phyloP scores from a whole-genome alignment of 2,329 filamentous ascomycete genomes.

The Arthrobotrys musiformis region DNA sequence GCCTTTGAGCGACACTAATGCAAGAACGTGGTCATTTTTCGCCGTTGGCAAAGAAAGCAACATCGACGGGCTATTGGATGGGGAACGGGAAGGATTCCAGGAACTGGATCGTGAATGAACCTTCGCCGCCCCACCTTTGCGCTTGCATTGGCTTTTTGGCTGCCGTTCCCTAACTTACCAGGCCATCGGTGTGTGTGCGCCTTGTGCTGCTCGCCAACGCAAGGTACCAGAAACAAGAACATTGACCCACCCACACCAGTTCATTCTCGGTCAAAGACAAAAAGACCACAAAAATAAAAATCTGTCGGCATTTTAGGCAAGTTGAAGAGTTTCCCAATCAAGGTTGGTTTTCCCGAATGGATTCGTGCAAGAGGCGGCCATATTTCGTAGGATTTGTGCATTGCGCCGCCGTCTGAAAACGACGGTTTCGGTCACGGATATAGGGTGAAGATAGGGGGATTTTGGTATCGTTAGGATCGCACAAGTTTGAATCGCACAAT shows the following conservation, averaged over 20 bases:
- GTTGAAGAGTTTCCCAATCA: conserved; percentile 29
- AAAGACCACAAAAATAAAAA: no score
- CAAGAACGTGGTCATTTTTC: conserved; percentile 26
- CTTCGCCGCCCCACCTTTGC: conserved; percentile 26
- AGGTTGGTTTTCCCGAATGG: conserved; percentile 11
- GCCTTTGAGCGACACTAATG: conserved; percentile 32
- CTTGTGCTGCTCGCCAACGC: conserved; percentile 53
- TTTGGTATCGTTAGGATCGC: conserved; percentile 48
- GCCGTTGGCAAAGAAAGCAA: conserved; percentile 17
- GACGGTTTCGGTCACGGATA: not conserved
- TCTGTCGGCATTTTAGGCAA: conserved; percentile 35
- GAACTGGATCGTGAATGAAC: not conserved
- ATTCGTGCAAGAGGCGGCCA: conserved; percentile 19
- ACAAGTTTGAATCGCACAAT: conserved; percentile 36
- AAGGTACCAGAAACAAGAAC: conserved; percentile 53
- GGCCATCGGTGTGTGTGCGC: conserved; percentile 27
- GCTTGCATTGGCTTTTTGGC: not conserved
- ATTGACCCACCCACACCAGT: conserved; percentile 17
- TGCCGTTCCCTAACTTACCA: conserved; percentile 24
- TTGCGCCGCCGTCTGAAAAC: conserved; percentile 25
- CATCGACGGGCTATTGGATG: conserved; percentile 1
- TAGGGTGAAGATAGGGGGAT: conserved; percentile 4
- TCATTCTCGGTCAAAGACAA: not conserved
- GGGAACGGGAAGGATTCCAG: conserved; percentile 17
- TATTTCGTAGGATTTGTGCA: conserved; percentile 30